These are phyloP conservation scores for Rhododendron ferrugineum DNA, from an alignment of 148 eudicot genomes.

Conservation along the genomic window DNA sequence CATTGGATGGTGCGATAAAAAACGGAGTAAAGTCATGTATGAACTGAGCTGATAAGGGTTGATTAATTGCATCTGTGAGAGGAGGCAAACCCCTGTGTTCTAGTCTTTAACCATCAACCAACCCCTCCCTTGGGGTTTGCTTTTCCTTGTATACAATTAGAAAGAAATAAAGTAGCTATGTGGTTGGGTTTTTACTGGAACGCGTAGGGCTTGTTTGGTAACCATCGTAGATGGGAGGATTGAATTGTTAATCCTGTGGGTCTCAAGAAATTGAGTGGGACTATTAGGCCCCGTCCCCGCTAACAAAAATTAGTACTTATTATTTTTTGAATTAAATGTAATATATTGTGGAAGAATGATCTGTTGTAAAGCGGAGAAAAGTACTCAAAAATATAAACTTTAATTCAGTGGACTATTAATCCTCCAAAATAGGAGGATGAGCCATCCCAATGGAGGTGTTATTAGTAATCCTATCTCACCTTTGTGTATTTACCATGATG, in stretches of 20 bases:
- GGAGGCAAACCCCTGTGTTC: background rate
- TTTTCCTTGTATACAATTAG: no score
- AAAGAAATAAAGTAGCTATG: no score
- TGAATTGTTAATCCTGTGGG: background rate
- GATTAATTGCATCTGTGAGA: background rate
- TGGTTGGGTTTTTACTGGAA: no score
- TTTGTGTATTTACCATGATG: background rate
- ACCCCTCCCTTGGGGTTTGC: background rate
- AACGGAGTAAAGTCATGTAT: no score
- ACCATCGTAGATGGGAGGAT: background rate
- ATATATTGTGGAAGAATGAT: no score
- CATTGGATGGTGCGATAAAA: no score
- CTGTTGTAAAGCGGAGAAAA: fast-evolving
- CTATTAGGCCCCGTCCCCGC: no score
- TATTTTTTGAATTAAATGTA: no score
- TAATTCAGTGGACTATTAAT: no score
- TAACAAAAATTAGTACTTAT: no score
- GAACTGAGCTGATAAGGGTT: background rate
- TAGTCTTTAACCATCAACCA: background rate
- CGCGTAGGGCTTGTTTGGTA: no score
- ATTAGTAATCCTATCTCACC: background rate
- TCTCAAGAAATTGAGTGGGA: background rate
- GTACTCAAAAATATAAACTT: no score
- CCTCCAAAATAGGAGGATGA: background rate
- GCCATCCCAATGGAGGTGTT: background rate